Base-by-base conservation (phyloP, 805 yeast species). In the Phaffomyces opuntiae region DNA sequence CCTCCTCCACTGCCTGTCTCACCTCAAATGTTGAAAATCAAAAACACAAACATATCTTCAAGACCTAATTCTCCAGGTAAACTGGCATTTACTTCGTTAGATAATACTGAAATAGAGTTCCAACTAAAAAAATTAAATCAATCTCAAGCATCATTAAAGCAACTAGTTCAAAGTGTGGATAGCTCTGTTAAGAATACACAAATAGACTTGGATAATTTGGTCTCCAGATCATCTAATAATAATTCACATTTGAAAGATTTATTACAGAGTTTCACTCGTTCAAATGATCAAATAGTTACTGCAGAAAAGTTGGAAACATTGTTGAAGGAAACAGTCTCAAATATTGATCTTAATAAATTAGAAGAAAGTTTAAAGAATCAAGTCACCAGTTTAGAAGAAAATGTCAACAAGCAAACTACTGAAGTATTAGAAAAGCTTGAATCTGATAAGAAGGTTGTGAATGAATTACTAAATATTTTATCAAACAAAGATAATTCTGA, bases 1-100 rank as follows among this genome's bases (percentile, higher is more conserved):
- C 72, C 72, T n/a, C 69, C 69, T 3, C 70, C 73, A 5, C 48
- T 68, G 45, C 72, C 73, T 9, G 47, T 65, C 4, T 65, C 67
- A 2, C 72, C 74, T 5, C 72, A 67, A 34, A 62, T 67, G 54
- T 59, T 68, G 7, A 49, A 44, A 51, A 13, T 53, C 53, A 45
- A 45, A 27, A 26, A 47, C 55, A 55, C 54, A 8, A 57, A 40
- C 12, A 51, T 50, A 29, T 29, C 31, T 25, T 44, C 50, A 1
- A 46, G 46, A 26, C 49, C 56, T 5, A 39, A 44, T 1, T 45
- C 54, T 11, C 53, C 58, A 8, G 63, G 64, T 1, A 57, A 56
- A 29, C 48, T 56, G 34, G 53, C 50, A 39, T 42, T 53, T 47
- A 11, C 61, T 34, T 39, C 52, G 24, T 27, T 45, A 36, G 53